phyloP scores from a whole-genome alignment of 2,329 filamentous ascomycete genomes.

The Trichoderma lentiforme region DNA sequence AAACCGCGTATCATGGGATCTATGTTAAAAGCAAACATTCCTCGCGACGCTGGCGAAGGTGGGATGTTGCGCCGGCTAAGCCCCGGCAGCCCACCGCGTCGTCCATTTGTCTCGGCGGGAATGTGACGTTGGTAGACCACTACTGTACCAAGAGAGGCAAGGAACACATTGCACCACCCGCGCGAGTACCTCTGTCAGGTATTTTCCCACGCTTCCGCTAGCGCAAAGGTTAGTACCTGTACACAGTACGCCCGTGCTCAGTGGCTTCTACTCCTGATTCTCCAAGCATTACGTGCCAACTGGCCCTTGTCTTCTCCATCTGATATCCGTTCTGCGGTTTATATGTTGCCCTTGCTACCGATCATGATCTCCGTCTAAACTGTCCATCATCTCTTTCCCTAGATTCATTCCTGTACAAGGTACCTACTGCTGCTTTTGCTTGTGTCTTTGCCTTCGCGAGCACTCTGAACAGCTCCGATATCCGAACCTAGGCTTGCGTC shows the following conservation, averaged over 20 bases:
- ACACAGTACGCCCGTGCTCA: constrained; percentile 9
- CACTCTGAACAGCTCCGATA: neutral
- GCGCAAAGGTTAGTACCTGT: constrained; percentile 7
- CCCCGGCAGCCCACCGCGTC: neutral
- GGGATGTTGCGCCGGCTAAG: constrained; percentile 17
- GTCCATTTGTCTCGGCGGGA: neutral
- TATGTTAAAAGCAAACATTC: neutral
- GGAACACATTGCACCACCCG: constrained; percentile 19
- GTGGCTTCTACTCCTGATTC: constrained; percentile 14
- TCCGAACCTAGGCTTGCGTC: neutral
- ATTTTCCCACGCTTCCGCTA: constrained; percentile 14
- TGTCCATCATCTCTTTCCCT: constrained; percentile 3
- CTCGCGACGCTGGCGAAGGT: neutral
- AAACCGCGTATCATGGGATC: neutral
- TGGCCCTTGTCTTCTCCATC: constrained; percentile 16
- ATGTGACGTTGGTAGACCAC: constrained; percentile 8
- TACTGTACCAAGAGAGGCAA: constrained; percentile 5
- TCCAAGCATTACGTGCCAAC: constrained; percentile 12
- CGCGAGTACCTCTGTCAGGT: neutral
- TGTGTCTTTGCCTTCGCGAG: neutral
- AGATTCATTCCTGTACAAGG: constrained; percentile 22
- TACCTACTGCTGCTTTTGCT: neutral
- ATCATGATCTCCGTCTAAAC: constrained; percentile 20
- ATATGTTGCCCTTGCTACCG: constrained; percentile 22
- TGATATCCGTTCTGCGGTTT: constrained; percentile 19